Evolutionary conservation across 2,329 filamentous ascomycete genomes (phyloP), one percentile per base, ranked within the genome.

Genomic region (Diaporthe citri): DNA sequence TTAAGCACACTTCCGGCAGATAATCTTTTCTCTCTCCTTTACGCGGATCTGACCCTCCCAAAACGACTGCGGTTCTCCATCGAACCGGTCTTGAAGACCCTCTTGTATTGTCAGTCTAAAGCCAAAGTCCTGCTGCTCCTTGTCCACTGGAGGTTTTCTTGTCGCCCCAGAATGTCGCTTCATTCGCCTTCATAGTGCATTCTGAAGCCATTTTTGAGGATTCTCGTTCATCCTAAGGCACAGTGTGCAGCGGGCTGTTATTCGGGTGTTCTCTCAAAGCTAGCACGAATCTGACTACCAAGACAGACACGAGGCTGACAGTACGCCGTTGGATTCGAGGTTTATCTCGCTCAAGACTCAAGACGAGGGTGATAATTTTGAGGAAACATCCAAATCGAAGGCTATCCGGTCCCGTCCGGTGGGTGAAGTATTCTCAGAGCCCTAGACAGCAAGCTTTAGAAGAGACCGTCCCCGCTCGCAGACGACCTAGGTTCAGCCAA

Each of bases 31-130:
- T 13, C 17, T 34, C 17, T 34, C 28, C 13, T 34, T 4, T 25
- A 5, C 2, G 2, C 5, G 9, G 8, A 22, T 8, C 6, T 5
- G 10, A 7, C 10, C 22, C 17, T 15, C 8, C 0, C 55, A 5
- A 20, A 12, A 1, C 9, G 17, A 13, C 28, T 57, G 17, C 12
- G 17, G 7, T 6, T 7, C 28, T 2, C 7, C 0, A 5, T 22
- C 17, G 17, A 57, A 15, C 17, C 17, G 6, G 28, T 31, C 28
- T 31, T 10, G 17, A 31, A 57, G 8, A 12, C 28, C 17, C 28
- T 57, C 31, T 22, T 56, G 15, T 34, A 17, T 22, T 22, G 28
- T 39, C 28, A n/a, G 48, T 25, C n/a, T 10, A 7, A n/a, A 52
- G 22, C 15, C 48, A 52, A 28, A 12, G n/a, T 25, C n/a, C n/a